These are phyloP conservation scores for Ascochyta clinopodiicola DNA, from an alignment of 2,329 filamentous ascomycete genomes.

Conservation along the genomic window DNA sequence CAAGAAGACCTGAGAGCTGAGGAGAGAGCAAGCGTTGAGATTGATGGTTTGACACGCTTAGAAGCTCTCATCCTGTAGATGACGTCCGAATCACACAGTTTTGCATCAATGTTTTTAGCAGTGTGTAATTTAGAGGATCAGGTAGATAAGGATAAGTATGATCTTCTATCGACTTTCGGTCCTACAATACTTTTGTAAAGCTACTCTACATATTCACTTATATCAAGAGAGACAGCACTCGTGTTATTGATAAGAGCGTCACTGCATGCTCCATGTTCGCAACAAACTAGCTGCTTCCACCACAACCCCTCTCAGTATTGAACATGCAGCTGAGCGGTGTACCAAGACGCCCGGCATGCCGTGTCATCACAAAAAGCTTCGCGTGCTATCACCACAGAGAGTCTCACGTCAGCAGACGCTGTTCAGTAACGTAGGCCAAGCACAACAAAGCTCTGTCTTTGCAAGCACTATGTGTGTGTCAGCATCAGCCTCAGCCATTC, in stretches of 20 bases:
- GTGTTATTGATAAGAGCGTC: neutral
- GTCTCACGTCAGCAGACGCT: conserved; percentile 12
- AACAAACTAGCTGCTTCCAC: neutral
- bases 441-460: neutral
- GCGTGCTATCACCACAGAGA: neutral
- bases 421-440: conserved; percentile 4
- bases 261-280: neutral
- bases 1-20: neutral
- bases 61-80: too few species aligned
- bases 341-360: neutral
- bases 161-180: too few species aligned
- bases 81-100: too few species aligned
- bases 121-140: too few species aligned
- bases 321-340: neutral
- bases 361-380: neutral
- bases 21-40: neutral
- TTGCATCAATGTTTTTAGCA: too few species aligned
- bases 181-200: too few species aligned
- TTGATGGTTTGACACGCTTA: neutral
- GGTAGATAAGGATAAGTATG: too few species aligned
- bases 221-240: too few species aligned
- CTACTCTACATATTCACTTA: too few species aligned
- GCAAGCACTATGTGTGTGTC: neutral
- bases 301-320: too few species aligned
- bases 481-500: conserved; percentile 13